Conservation (phyloP, 495 filamentous ascomycete genomes). For the Elasticomyces elasticus region DNA sequence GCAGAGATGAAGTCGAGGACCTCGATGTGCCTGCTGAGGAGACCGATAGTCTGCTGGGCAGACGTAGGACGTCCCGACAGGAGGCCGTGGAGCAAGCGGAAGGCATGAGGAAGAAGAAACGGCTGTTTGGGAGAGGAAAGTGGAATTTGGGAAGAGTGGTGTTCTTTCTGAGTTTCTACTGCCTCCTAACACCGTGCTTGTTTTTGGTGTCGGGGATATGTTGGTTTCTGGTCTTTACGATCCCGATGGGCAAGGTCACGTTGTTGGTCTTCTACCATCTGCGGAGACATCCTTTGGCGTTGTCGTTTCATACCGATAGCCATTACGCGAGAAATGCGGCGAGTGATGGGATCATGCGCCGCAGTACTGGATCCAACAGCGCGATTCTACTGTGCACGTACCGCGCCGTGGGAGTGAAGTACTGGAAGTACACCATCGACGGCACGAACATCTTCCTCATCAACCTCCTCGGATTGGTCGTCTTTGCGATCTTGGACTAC, state of each 20-base stretch:
- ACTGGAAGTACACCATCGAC: constrained; percentile 99
- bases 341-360: constrained; percentile 27
- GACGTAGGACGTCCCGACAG: too few species aligned
- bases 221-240: constrained; percentile 95
- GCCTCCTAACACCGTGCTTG: constrained; percentile 79
- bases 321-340: constrained; percentile 59
- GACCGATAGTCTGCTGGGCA: constrained; percentile 81
- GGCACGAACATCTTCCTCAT: constrained; percentile 99
- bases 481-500: constrained; percentile 91
- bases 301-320: constrained; percentile 85
- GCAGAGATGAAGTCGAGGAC: constrained; percentile 72
- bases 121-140: constrained; percentile 88
- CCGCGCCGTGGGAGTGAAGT: constrained; percentile 83
- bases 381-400: constrained; percentile 95
- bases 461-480: constrained; percentile 82
- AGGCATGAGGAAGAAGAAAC: constrained; percentile 61
- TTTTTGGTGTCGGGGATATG: constrained; percentile 78
- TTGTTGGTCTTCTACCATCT: constrained; percentile 85
- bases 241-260: constrained; percentile 95
- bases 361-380: constrained; percentile 42
- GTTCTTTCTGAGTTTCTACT: constrained; percentile 96
- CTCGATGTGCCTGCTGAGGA: constrained; percentile 56
- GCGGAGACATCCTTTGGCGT: constrained; percentile 78
- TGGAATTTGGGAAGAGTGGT: constrained; percentile 91
- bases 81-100: constrained; percentile 34